Evolutionary conservation across 306 rosid species (phyloP).

Genomic region (Corylus avellana): DNA sequence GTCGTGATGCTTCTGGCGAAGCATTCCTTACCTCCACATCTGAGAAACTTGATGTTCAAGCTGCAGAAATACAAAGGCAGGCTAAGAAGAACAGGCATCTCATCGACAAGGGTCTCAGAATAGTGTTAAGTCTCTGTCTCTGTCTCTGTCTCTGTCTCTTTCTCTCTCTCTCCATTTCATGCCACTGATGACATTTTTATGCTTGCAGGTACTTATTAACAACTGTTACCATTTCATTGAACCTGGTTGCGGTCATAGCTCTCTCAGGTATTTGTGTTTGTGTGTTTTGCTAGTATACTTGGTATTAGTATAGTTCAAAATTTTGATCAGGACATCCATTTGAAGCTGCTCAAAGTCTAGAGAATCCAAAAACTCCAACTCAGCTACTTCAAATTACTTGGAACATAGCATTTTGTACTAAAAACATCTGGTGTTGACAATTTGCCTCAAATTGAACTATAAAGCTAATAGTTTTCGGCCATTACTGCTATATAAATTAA

Average conservation of each 20-base stretch:
- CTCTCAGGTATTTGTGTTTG: slow-evolving; percentile 46
- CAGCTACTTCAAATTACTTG: neutral
- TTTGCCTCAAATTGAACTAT: neutral
- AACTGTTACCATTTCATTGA: slow-evolving; percentile 44
- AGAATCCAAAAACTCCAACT: neutral
- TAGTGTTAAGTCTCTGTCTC: slow-evolving; percentile 37
- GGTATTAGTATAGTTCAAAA: neutral
- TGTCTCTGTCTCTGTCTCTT: slow-evolving; percentile 2
- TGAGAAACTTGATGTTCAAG: slow-evolving; percentile 37
- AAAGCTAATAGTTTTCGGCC: too few species aligned
- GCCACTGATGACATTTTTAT: neutral
- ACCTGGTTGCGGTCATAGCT: slow-evolving; percentile 50
- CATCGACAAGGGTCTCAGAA: slow-evolving; percentile 45
- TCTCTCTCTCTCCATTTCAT: neutral
- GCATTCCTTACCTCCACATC: slow-evolving; percentile 43
- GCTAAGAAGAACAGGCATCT: slow-evolving; percentile 43
- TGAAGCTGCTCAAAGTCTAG: neutral
- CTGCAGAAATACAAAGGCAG: slow-evolving; percentile 46
- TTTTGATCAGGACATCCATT: neutral
- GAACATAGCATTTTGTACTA: neutral
- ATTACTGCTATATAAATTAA: neutral
- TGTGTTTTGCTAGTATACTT: neutral
- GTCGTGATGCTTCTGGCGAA: slow-evolving; percentile 9
- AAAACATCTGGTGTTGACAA: neutral
- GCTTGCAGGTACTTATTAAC: slow-evolving; percentile 60